phyloP scores from a whole-genome alignment of 2,329 filamentous ascomycete genomes.

The Fusarium beomiforme region DNA sequence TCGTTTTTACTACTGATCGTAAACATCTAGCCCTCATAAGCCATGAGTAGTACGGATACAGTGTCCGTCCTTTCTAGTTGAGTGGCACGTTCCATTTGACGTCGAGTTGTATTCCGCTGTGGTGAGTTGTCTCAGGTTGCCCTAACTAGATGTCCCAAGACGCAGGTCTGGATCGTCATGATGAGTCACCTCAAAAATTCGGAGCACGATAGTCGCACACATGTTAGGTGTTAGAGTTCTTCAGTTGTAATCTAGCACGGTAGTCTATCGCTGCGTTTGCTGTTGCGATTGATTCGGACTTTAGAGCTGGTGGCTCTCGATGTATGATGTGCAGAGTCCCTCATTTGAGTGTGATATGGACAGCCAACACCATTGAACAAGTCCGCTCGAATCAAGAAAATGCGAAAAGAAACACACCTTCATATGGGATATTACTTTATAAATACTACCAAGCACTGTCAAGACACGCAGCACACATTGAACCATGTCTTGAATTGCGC shows the following conservation, averaged over 20 bases:
- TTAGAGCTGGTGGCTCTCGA: too few species aligned
- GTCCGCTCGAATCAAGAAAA: too few species aligned
- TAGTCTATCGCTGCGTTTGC: neutral
- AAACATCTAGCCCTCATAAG: neutral
- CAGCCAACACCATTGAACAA: too few species aligned
- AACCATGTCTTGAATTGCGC: neutral
- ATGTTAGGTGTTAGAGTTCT: neutral
- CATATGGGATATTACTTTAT: too few species aligned
- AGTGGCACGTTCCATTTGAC: neutral
- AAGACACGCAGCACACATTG: too few species aligned
- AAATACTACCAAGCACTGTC: too few species aligned
- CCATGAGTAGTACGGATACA: neutral
- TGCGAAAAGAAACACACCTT: too few species aligned
- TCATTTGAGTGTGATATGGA: too few species aligned
- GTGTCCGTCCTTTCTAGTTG: neutral
- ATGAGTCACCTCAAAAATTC: neutral
- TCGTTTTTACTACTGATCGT: neutral
- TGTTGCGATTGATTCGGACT: neutral
- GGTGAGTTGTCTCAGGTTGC: neutral
- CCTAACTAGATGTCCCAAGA: neutral
- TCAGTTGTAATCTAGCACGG: neutral
- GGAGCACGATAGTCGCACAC: neutral
- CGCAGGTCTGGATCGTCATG: neutral
- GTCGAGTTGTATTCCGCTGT: slow-evolving; percentile 1
- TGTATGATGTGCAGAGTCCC: too few species aligned